Evolutionary conservation across 441 rosid species (phyloP), one percentile per base, ranked within the genome.

Genomic region (Isatis lusitanica): DNA sequence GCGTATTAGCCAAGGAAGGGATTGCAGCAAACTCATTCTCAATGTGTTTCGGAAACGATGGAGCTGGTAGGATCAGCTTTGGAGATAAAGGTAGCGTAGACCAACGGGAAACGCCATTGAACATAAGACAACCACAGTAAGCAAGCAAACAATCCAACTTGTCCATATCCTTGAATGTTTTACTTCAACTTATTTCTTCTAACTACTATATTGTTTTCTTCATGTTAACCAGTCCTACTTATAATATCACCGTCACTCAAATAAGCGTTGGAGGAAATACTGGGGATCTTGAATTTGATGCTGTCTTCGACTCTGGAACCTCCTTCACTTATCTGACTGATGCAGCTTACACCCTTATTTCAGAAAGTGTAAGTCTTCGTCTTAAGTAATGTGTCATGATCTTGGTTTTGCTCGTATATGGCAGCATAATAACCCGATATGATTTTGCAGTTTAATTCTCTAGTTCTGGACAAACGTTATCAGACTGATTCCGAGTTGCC

Each of bases 231-330:
- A 95, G 99, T 79, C 95, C 94, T 40, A 81, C 87, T 68, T 95
- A 95, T 82, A 95, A 95, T 73, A 72, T 95, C 79, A 95, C 87
- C 61, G 78, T 92, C 79, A 84, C 85, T 52, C 83, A 83, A 78
- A 74, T 83, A 57, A 80, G 8, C 13, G 84, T 92, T 35, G 98
- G 84, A 69, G 90, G 82, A 50, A 81, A 79, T 28, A 71, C 80
- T 9, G 30, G 40, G 0, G 81, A 88, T 87, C 79, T 87, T 53
- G 88, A 86, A 26, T 88, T 88, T 50, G 58, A 67, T 80, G 92
- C 97, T 75, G 87, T 92, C 78, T 90, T 94, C 52, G 99, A 94
- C 84, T 76, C 99, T 1, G 99, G 99, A 24, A 94, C 97, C 70
- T 90, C 97, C 2, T 92, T 92, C 60, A 92, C 99, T 8, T 89